Percentiles rank a stretch among this genome's conserved stretches.
phyloP scores from a whole-genome alignment of 1,139 yeast genomes.

The Starmera stellimalicola region DNA sequence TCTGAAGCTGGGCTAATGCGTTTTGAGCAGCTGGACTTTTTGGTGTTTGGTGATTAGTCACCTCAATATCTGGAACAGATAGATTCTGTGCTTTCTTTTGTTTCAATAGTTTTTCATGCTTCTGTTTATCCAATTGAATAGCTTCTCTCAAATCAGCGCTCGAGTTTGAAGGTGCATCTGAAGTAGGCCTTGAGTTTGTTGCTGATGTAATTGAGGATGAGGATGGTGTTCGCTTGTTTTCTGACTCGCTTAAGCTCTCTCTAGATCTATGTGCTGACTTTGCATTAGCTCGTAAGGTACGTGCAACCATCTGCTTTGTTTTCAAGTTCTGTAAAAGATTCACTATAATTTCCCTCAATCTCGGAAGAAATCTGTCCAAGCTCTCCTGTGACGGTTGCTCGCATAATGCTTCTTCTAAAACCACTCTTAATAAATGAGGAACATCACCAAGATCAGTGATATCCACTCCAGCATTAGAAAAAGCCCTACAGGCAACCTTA shows the following conservation, averaged over 20 bases:
- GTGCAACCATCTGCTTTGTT: constrained; percentile 57
- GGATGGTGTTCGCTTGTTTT: neutral
- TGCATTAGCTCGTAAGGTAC: constrained; percentile 22
- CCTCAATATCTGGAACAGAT: neutral
- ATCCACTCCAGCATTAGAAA: constrained; percentile 58
- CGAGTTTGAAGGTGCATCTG: constrained; percentile 3
- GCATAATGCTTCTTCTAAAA: constrained; percentile 79
- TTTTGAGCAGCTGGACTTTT: constrained; percentile 23
- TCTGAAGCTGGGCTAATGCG: constrained; percentile 69
- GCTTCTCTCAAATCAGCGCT: constrained; percentile 3
- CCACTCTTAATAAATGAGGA: constrained; percentile 60
- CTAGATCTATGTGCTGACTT: constrained; percentile 18
- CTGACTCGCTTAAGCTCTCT: neutral
- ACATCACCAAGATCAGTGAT: constrained; percentile 70
- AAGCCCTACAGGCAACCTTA: constrained; percentile 73
- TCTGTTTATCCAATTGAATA: neutral
- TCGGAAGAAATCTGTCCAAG: constrained; percentile 72
- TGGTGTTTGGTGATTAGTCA: constrained; percentile 3
- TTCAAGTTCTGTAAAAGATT: constrained; percentile 73
- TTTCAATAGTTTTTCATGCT: neutral
- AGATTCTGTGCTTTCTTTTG: neutral
- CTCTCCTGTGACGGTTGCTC: constrained; percentile 82
- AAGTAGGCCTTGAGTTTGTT: neutral
- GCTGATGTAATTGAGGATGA: neutral
- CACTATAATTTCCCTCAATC: constrained; percentile 80